A percentile compares a stretch with the other conserved stretches of the same genome.
These are phyloP conservation scores for Penicillium sp. DNA, from an alignment of 2,329 filamentous ascomycete species.

Conservation along the genomic window DNA sequence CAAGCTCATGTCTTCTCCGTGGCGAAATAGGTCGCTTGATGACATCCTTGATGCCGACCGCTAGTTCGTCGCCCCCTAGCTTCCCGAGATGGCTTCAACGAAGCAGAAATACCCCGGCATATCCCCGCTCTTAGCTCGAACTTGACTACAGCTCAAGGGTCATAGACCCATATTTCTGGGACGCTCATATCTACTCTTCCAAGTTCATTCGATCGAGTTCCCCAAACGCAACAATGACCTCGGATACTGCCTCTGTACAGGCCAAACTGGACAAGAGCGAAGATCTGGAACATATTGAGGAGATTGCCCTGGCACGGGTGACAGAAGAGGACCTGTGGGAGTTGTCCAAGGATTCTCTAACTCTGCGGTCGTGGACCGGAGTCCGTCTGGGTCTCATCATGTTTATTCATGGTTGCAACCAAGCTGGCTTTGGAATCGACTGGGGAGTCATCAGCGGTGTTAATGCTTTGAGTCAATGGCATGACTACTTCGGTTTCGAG, in stretches of 20 bases:
- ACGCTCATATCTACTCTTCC: background rate
- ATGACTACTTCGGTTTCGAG: conserved; percentile 44
- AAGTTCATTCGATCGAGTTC: background rate
- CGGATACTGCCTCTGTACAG: background rate
- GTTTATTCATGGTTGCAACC: conserved; percentile 48
- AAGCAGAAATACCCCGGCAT: conserved; percentile 11
- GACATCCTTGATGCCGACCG: background rate
- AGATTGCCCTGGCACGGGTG: conserved; percentile 45
- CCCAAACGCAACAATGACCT: background rate
- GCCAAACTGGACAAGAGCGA: conserved; percentile 6
- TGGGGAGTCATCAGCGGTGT: conserved; percentile 51
- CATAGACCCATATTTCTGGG: background rate
- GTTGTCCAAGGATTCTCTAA: conserved; percentile 42
- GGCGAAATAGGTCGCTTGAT: conserved; percentile 11
- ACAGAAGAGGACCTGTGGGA: conserved; percentile 47
- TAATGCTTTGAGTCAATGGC: conserved; percentile 44
- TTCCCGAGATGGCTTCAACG: background rate
- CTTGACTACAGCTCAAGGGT: background rate
- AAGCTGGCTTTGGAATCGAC: conserved; percentile 49
- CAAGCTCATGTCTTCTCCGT: conserved; percentile 14
- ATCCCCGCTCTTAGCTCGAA: background rate
- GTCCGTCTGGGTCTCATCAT: conserved; percentile 44
- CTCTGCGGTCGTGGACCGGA: conserved; percentile 41
- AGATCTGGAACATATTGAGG: conserved; percentile 36
- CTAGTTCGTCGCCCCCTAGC: background rate